Evolutionary conservation across 192 early-diverging fungal species (phyloP).

Genomic region (Chytriomyces hyalinus): DNA sequence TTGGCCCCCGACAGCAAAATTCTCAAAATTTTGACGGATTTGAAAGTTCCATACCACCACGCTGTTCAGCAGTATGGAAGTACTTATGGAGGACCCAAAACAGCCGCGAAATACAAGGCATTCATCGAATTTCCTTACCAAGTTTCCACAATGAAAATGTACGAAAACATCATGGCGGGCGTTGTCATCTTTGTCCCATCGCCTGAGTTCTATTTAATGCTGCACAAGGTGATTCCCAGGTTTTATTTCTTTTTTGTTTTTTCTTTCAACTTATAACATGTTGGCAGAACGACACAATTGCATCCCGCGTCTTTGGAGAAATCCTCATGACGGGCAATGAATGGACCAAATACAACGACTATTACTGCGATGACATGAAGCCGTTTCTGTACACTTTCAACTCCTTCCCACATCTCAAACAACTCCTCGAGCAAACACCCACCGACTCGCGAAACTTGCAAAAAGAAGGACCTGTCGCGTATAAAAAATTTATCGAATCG

Average conservation of each 20-base stretch:
- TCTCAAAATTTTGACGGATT: background rate
- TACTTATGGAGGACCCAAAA: conserved; percentile 16
- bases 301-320: background rate
- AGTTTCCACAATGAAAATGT: conserved; percentile 21
- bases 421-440: background rate
- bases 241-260: background rate
- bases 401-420: background rate
- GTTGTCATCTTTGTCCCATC: conserved; percentile 4
- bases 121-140: conserved; percentile 24
- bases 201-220: background rate
- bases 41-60: background rate
- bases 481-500: background rate
- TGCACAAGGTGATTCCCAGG: background rate
- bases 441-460: background rate
- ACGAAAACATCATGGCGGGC: conserved; percentile 16
- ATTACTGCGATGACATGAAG: conserved; percentile 4
- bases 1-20: background rate
- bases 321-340: background rate
- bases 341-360: conserved; percentile 3
- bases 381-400: conserved; percentile 5
- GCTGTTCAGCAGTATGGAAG: background rate
- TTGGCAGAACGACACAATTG: background rate
- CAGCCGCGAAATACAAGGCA: conserved; percentile 1
- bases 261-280: background rate
- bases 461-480: background rate